Conservation (phyloP, 1,139 yeast species). For the Zhuliangozyma parablackwelliae region DNA sequence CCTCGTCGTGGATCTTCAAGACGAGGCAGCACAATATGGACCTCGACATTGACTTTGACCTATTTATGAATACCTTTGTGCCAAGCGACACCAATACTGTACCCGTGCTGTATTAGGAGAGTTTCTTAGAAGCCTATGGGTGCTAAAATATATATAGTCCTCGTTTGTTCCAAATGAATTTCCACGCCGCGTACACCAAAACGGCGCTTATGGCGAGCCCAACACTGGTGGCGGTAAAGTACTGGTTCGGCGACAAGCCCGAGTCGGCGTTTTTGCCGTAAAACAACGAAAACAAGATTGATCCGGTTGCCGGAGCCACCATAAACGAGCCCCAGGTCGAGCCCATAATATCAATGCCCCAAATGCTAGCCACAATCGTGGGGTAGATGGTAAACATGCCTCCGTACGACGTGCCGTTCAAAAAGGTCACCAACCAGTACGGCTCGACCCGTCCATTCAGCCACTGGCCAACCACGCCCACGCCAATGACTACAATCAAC, state of each 20-base stretch:
- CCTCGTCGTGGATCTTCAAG: conserved; percentile 5
- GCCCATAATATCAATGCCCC: conserved; percentile 91
- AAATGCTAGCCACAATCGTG: conserved; percentile 70
- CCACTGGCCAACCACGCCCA: conserved; percentile 44
- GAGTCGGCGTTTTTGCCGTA: conserved; percentile 67
- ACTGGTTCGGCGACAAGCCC: conserved; percentile 10
- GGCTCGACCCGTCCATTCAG: conserved; percentile 2
- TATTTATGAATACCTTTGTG: neutral
- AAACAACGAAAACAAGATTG: conserved; percentile 62
- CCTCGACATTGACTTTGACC: conserved; percentile 2
- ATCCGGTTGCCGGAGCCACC: conserved; percentile 88
- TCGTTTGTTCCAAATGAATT: conserved; percentile 27
- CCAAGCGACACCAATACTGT: neutral
- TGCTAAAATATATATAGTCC: conserved; percentile 21
- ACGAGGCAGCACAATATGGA: neutral
- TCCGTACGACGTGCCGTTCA: conserved; percentile 77
- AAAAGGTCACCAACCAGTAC: conserved; percentile 30
- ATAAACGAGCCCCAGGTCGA: conserved; percentile 91
- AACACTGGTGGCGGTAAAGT: conserved; percentile 30
- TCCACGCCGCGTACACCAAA: conserved; percentile 31
- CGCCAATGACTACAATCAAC: conserved; percentile 31
- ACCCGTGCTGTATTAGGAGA: no score
- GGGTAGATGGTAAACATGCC: conserved; percentile 83
- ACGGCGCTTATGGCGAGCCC: conserved; percentile 30
- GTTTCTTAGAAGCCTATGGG: neutral